These are phyloP conservation scores for Sporothrix globosa DNA, from an alignment of 2,329 filamentous ascomycete species.

Conservation along the genomic window DNA sequence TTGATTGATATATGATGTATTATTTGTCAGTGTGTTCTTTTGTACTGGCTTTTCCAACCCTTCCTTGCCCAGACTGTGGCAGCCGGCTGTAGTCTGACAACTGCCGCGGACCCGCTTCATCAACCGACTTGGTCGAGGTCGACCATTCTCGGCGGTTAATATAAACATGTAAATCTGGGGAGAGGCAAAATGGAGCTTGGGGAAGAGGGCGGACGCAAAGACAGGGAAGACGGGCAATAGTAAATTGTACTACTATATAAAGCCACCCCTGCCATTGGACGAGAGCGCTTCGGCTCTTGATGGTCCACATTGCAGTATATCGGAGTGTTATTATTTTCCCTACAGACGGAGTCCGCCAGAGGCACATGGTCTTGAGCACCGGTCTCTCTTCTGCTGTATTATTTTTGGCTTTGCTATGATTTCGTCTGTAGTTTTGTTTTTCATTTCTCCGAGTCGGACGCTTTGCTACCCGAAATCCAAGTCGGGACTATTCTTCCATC, in stretches of 20 bases:
- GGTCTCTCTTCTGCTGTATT: neutral
- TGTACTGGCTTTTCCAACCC: no score
- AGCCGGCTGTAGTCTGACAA: slow-evolving; percentile 24
- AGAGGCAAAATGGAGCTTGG: slow-evolving; percentile 20
- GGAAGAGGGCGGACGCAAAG: slow-evolving; percentile 17
- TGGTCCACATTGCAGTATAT: neutral
- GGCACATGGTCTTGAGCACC: slow-evolving; percentile 6
- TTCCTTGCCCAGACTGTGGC: neutral
- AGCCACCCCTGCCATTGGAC: neutral
- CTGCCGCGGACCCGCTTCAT: slow-evolving; percentile 21
- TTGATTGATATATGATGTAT: neutral
- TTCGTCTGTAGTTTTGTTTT: neutral
- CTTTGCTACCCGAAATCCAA: neutral
- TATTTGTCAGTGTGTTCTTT: slow-evolving; percentile 10
- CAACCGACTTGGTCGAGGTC: neutral
- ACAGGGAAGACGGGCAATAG: neutral
- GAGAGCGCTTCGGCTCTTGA: neutral
- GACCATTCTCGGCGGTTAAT: slow-evolving; percentile 30
- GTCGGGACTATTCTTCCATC: neutral
- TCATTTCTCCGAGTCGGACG: neutral
- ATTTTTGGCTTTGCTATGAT: neutral
- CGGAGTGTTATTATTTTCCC: neutral
- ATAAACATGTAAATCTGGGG: slow-evolving; percentile 25
- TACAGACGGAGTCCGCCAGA: neutral
- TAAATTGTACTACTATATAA: neutral